Evolutionary conservation across 148 eudicot species (phyloP).

Genomic region (Rhododendron mucronatum): DNA sequence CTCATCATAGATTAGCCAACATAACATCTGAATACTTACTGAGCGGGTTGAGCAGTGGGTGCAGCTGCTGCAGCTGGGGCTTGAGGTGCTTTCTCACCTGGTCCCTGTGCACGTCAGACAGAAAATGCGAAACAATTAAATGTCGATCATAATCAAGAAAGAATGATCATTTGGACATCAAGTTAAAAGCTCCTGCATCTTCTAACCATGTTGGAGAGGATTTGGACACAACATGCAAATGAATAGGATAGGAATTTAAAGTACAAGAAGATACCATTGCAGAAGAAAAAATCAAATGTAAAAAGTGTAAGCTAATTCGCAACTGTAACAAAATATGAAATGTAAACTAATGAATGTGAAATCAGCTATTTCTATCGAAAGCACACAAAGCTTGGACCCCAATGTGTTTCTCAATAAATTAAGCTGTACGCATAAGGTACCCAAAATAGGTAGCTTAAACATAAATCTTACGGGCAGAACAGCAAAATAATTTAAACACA

Average conservation of each 20-base stretch:
- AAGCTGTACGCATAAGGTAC: neutral
- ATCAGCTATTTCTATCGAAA: neutral
- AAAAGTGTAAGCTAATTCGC: neutral
- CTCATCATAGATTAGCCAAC: neutral
- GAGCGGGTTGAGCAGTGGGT: conserved; percentile 40
- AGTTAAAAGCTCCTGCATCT: neutral
- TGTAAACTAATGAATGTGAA: neutral
- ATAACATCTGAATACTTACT: conserved; percentile 20
- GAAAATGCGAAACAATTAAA: neutral
- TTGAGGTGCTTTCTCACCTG: conserved; percentile 41
- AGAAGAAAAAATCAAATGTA: neutral
- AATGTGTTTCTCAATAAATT: neutral
- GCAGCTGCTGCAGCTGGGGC: conserved; percentile 37
- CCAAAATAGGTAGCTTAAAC: neutral
- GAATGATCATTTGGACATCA: neutral
- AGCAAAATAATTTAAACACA: neutral
- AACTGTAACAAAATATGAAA: neutral
- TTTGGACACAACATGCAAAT: neutral
- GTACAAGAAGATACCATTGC: neutral
- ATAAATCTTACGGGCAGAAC: too few relatives aligned
- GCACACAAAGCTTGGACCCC: too few relatives aligned
- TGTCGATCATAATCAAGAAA: neutral
- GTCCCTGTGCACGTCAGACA: conserved; percentile 36
- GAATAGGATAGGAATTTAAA: neutral
- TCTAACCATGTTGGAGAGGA: neutral